Percentiles rank a stretch among this genome's conserved stretches.
phyloP scores from a whole-genome alignment of 345 rosid genomes.

The Eutrema japonicum region DNA sequence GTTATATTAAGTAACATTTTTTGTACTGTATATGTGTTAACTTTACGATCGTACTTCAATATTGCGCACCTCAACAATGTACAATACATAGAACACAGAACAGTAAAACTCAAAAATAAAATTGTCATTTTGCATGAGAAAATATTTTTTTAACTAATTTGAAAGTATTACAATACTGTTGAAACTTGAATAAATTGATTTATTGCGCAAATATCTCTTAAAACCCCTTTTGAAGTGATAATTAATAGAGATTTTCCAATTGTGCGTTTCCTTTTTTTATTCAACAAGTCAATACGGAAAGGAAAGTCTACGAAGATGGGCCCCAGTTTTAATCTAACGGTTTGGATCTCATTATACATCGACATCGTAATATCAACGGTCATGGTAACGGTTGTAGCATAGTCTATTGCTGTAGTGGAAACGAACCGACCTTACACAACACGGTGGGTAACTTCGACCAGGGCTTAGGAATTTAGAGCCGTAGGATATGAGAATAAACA shows the following conservation, averaged over 20 bases:
- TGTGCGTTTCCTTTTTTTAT: conserved; percentile 13
- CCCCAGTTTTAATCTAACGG: conserved; percentile 11
- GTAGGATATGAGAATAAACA: neutral
- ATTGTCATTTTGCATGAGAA: no score
- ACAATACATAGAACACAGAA: no score
- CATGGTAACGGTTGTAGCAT: neutral
- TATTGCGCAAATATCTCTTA: no score
- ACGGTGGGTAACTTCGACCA: conserved; percentile 26
- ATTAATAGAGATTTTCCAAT: conserved; percentile 7
- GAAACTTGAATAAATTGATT: no score
- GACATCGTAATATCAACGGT: conserved; percentile 3
- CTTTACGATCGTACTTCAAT: no score
- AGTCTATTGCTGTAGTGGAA: conserved; percentile 34
- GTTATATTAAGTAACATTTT: no score
- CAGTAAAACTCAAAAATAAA: no score
- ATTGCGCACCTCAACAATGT: no score
- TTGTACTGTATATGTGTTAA: no score
- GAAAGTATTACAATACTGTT: no score
- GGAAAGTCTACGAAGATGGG: conserved; percentile 24
- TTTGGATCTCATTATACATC: neutral
- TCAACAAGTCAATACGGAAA: conserved; percentile 36
- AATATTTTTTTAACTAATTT: no score
- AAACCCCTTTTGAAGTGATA: neutral
- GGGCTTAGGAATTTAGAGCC: conserved; percentile 4
- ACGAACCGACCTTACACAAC: conserved; percentile 13